These are phyloP conservation scores for Papiliotrema nemorosa DNA, from an alignment of 1,284 basidiomycete genomes.

Conservation along the genomic window DNA sequence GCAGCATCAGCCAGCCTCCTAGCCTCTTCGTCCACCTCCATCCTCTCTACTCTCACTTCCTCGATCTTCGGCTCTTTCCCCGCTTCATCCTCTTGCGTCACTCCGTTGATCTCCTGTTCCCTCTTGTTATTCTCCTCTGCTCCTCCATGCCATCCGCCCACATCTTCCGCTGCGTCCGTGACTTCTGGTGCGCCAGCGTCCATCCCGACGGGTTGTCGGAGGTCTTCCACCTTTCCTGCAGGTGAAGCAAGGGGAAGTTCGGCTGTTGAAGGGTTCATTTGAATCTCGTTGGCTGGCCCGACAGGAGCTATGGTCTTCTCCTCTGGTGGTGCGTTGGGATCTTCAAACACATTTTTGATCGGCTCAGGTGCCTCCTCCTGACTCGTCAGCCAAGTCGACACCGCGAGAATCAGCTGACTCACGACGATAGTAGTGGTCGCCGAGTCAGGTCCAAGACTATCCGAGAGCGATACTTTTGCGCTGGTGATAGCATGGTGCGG, in stretches of 20 bases:
- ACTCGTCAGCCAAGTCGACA: not conserved
- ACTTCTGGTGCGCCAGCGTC: constrained; percentile 47
- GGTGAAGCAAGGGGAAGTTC: not conserved
- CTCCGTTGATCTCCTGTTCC: constrained; percentile 1
- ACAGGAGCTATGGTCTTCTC: constrained; percentile 42
- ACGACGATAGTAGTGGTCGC: constrained; percentile 29
- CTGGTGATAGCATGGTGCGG: constrained; percentile 13
- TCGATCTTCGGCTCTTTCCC: constrained; percentile 20
- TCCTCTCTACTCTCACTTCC: constrained; percentile 21
- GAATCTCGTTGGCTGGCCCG: constrained; percentile 40
- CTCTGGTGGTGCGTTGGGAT: constrained; percentile 34
- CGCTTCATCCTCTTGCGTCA: constrained; percentile 1
- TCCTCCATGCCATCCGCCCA: constrained; percentile 49
- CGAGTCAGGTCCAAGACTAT: constrained; percentile 16
- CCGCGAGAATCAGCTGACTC: constrained; percentile 6
- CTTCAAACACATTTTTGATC: constrained; percentile 45
- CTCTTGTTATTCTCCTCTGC: constrained; percentile 40
- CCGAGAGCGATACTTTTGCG: constrained; percentile 22
- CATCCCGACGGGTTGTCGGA: constrained; percentile 44
- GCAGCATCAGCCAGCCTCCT: constrained; percentile 36
- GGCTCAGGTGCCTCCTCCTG: constrained; percentile 46
- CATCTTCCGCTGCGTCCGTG: constrained; percentile 36
- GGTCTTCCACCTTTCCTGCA: constrained; percentile 29
- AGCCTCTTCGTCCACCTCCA: constrained; percentile 40
- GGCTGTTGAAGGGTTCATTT: constrained; percentile 33